A percentile compares a stretch with the other conserved stretches of the same genome.
phyloP scores from a whole-genome alignment of 306 rosid genomes.

The Fagus crenata region DNA sequence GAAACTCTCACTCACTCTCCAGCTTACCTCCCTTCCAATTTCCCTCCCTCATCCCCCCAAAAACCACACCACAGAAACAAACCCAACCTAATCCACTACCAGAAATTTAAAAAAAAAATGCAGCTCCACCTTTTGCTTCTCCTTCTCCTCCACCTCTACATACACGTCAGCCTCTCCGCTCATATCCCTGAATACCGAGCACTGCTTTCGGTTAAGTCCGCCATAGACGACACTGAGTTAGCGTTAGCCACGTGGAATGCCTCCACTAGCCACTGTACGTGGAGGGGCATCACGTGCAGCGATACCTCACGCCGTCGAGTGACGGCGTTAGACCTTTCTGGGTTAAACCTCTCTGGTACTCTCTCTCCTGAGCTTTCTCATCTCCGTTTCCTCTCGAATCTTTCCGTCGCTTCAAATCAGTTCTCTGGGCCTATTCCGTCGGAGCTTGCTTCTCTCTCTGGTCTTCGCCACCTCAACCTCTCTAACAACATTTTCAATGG shows the following conservation, averaged over 20 bases:
- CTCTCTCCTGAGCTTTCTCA: slow-evolving; percentile 53
- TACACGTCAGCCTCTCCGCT: slow-evolving; percentile 23
- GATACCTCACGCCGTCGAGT: slow-evolving; percentile 61
- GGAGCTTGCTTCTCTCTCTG: slow-evolving; percentile 51
- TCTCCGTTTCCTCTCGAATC: slow-evolving; percentile 57
- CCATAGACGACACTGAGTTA: slow-evolving; percentile 52
- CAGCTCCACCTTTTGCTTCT: slow-evolving; percentile 36
- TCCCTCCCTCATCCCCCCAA: slow-evolving; percentile 3
- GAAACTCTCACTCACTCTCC: slow-evolving; percentile 2
- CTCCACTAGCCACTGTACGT: slow-evolving; percentile 56
- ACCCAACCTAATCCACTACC: neutral
- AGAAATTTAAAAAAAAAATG: slow-evolving; percentile 30
- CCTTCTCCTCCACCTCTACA: slow-evolving; percentile 26
- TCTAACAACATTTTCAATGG: slow-evolving; percentile 76
- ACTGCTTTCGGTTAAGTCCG: slow-evolving; percentile 58
- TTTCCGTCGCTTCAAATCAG: slow-evolving; percentile 53
- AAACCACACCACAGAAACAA: neutral
- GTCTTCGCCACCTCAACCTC: slow-evolving; percentile 62
- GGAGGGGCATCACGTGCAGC: slow-evolving; percentile 64
- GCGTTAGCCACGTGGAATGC: slow-evolving; percentile 66
- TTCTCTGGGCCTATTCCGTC: slow-evolving; percentile 70
- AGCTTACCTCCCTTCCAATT: neutral
- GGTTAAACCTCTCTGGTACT: slow-evolving; percentile 53
- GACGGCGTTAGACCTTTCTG: slow-evolving; percentile 57
- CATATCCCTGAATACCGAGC: slow-evolving; percentile 55